Conservation (phyloP, 108 stramenopile species). For the Epipyxis sp. region DNA sequence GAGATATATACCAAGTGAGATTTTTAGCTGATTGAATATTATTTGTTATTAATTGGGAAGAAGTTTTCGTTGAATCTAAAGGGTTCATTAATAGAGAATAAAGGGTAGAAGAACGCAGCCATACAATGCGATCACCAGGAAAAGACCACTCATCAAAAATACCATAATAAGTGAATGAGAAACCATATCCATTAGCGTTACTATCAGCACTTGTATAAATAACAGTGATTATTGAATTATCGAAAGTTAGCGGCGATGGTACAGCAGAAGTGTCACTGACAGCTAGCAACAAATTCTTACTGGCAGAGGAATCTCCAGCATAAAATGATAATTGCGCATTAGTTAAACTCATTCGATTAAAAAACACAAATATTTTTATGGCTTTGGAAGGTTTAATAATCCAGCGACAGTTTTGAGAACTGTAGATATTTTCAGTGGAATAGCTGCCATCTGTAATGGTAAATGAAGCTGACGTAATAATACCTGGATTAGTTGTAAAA, state of each 20-base stretch:
- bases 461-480: neutral
- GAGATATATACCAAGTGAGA: no score
- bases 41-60: no score
- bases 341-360: neutral
- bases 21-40: no score
- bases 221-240: neutral
- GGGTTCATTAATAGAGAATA: no score
- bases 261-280: neutral
- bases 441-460: conserved; percentile 9
- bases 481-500: neutral
- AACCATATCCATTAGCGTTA: conserved; percentile 10
- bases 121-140: conserved; percentile 14
- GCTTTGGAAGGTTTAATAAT: neutral
- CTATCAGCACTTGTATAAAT: neutral
- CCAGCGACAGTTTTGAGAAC: neutral
- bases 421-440: neutral
- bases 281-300: neutral
- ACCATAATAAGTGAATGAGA: conserved; percentile 16
- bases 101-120: neutral
- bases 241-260: neutral
- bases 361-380: neutral
- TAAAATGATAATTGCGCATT: neutral
- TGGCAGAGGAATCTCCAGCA: neutral
- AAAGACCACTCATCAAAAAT: neutral
- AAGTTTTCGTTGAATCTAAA: no score